A percentile compares a stretch with the other conserved stretches of the same genome.
Evolutionary conservation across 345 rosid species (phyloP).

Genomic region (Xanthoceras sorbifolium): DNA sequence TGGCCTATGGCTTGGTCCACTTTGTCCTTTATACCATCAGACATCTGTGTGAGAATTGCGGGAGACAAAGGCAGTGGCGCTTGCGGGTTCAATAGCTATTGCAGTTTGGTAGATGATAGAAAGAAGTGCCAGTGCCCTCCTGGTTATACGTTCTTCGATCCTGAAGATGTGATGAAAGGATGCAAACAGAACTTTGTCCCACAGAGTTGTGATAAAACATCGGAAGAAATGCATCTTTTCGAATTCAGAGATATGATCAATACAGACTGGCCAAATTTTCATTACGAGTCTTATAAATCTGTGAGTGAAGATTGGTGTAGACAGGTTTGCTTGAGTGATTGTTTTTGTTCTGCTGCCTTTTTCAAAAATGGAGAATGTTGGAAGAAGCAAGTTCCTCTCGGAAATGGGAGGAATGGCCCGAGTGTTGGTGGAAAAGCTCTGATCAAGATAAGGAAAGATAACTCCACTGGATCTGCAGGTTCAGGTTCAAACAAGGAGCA

Average conservation of each 20-base stretch:
- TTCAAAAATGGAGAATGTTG: conserved; percentile 19
- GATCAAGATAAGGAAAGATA: conserved; percentile 31
- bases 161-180: conserved; percentile 17
- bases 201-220: conserved; percentile 13
- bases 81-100: conserved; percentile 40
- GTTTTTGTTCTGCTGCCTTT: conserved; percentile 42
- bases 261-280: conserved; percentile 30
- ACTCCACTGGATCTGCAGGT: conserved; percentile 10
- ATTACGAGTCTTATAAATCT: conserved; percentile 22
- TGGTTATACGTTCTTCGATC: conserved; percentile 14
- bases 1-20: conserved; percentile 28
- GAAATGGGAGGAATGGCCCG: conserved; percentile 29
- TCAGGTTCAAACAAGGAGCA: conserved; percentile 4
- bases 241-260: conserved; percentile 18
- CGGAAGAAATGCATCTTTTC: conserved; percentile 8
- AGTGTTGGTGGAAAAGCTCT: conserved; percentile 27
- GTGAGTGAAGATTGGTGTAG: conserved; percentile 38
- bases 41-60: conserved; percentile 1
- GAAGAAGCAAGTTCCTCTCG: conserved; percentile 42
- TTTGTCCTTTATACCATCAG: conserved; percentile 20
- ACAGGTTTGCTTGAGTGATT: conserved; percentile 36
- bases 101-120: conserved; percentile 17
- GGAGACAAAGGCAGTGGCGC: conserved; percentile 14
- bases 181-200: conserved; percentile 12
- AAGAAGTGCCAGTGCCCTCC: conserved; percentile 30